Percentiles rank a stretch among this genome's conserved stretches.
phyloP scores from a whole-genome alignment of 352 stramenopile species.

The Albugo laibachii region DNA sequence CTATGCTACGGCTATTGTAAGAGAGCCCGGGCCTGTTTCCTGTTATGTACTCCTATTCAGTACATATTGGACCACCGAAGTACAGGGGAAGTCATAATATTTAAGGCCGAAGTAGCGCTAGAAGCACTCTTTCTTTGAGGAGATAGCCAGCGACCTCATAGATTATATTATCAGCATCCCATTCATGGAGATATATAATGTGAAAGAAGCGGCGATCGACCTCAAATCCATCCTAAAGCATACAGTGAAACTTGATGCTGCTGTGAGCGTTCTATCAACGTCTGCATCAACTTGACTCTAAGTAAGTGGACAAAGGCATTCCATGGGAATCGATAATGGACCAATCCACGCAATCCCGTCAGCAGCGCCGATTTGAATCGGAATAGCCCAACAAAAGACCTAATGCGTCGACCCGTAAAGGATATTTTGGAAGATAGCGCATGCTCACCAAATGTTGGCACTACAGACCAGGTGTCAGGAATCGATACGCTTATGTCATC shows the following conservation, averaged over 20 bases:
- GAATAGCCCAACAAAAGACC: too few relatives aligned
- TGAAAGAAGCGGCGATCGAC: slow-evolving; percentile 11
- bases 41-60: too few relatives aligned
- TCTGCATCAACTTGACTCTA: slow-evolving; percentile 8
- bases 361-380: not conserved
- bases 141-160: slow-evolving; percentile 5
- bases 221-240: slow-evolving; percentile 7
- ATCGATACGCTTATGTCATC: too few relatives aligned
- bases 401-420: too few relatives aligned
- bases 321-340: slow-evolving; percentile 4
- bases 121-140: slow-evolving; percentile 3
- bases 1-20: slow-evolving; percentile 22
- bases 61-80: slow-evolving; percentile 16
- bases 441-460: too few relatives aligned
- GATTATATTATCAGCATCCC: slow-evolving; percentile 5
- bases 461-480: too few relatives aligned
- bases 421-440: too few relatives aligned
- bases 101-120: slow-evolving; percentile 7
- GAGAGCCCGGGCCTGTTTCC: slow-evolving; percentile 11
- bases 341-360: not conserved
- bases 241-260: not conserved
- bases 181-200: slow-evolving; percentile 4
- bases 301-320: slow-evolving; percentile 5
- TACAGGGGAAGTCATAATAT: slow-evolving; percentile 9
- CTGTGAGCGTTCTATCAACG: slow-evolving; percentile 6